Percentiles rank a stretch among this genome's conserved stretches.
phyloP scores from a whole-genome alignment of 228 moss, liverwort and hornwort species.

The Sphagnum magellanicum region DNA sequence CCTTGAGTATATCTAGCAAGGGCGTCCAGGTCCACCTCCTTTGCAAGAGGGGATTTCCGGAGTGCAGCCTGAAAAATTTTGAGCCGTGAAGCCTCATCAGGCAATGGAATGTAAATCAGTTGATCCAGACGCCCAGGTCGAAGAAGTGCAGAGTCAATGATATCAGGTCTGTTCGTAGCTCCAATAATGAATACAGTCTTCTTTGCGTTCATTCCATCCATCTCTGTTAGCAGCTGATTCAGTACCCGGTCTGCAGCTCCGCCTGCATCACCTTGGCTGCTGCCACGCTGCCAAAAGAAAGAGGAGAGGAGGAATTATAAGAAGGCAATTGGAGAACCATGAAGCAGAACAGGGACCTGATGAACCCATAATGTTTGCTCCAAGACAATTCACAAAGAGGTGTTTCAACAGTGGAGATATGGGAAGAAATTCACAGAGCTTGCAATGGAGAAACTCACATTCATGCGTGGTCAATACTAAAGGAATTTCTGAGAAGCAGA shows the following conservation, averaged over 20 bases:
- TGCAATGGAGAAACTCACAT: too few species aligned
- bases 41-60: slow-evolving; percentile 23
- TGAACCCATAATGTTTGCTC: neutral
- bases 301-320: neutral
- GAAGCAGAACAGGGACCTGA: neutral
- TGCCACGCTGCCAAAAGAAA: slow-evolving; percentile 17
- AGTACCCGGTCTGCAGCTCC: slow-evolving; percentile 33
- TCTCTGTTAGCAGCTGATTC: slow-evolving; percentile 30
- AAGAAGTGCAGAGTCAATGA: slow-evolving; percentile 31
- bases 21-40: slow-evolving; percentile 28
- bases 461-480: too few species aligned
- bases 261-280: slow-evolving; percentile 27
- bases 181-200: slow-evolving; percentile 41
- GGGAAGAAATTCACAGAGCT: neutral
- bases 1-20: slow-evolving; percentile 36
- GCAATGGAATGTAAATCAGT: slow-evolving; percentile 30
- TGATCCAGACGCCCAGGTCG: slow-evolving; percentile 36
- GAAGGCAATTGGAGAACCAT: neutral
- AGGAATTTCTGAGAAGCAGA: too few species aligned
- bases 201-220: slow-evolving; percentile 42
- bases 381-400: neutral
- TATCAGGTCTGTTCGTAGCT: slow-evolving; percentile 31
- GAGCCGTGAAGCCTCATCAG: slow-evolving; percentile 21
- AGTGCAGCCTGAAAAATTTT: slow-evolving; percentile 27
- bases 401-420: neutral